phyloP scores from a whole-genome alignment of 805 yeast species.

The Wickerhamiella sergipiensis region DNA sequence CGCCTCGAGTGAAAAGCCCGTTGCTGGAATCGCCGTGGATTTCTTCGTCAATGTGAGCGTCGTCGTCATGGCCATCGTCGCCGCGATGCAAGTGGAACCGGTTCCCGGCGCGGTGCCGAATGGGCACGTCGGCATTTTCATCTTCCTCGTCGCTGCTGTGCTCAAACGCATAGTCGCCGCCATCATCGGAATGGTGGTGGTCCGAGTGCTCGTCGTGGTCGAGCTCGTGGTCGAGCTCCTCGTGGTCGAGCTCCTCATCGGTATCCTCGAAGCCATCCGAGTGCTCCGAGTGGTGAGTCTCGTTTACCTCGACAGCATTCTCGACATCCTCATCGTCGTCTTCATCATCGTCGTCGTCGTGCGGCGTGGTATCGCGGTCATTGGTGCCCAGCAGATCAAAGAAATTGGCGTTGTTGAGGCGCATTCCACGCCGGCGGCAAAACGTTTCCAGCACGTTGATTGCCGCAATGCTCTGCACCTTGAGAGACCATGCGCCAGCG shows the following conservation, averaged over 20 bases:
- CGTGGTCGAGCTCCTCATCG: constrained; percentile 8
- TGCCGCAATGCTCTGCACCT: constrained; percentile 43
- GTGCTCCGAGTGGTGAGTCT: constrained; percentile 6
- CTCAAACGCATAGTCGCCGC: constrained; percentile 5
- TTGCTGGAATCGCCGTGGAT: too few species aligned
- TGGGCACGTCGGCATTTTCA: background rate
- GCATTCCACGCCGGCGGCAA: constrained; percentile 22
- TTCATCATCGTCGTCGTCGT: background rate
- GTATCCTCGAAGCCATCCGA: constrained; percentile 13
- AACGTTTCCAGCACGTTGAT: constrained; percentile 33
- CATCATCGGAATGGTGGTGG: constrained; percentile 2
- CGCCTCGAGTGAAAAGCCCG: too few species aligned
- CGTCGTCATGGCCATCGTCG: background rate
- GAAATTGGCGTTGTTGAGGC: constrained; percentile 17
- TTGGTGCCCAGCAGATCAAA: constrained; percentile 2
- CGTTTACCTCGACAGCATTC: constrained; percentile 11
- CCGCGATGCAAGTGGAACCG: background rate
- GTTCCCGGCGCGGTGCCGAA: background rate
- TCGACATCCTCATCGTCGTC: constrained; percentile 3
- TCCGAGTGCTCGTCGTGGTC: constrained; percentile 4
- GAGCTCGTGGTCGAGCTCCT: background rate
- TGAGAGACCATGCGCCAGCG: constrained; percentile 16
- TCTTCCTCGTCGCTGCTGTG: constrained; percentile 2
- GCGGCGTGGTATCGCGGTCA: background rate
- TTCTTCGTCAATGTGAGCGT: background rate